A percentile compares a stretch with the other conserved stretches of the same genome.
These are phyloP conservation scores for Spergularia azorica DNA, from an alignment of 179 eudicot genomes.

Conservation along the genomic window DNA sequence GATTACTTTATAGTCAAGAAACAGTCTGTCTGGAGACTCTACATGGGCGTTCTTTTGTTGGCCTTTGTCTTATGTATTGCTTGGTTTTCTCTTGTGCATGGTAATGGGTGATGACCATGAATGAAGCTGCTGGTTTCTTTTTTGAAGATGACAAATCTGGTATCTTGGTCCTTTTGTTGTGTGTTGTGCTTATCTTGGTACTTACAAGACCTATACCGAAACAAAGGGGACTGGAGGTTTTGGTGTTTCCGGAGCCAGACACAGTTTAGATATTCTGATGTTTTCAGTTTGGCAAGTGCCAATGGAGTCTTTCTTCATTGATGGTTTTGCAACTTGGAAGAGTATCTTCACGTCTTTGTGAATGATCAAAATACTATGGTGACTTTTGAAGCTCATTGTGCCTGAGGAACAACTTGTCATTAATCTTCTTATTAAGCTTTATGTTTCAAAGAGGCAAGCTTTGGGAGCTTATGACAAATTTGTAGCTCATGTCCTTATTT, in stretches of 20 bases:
- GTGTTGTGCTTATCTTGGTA: neutral
- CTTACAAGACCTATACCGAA: neutral
- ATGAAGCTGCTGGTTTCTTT: slow-evolving; percentile 8
- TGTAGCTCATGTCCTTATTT: neutral
- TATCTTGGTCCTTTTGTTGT: neutral
- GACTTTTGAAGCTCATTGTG: slow-evolving; percentile 8
- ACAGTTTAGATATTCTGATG: slow-evolving; percentile 2
- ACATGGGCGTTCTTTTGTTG: neutral
- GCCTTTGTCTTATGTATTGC: neutral
- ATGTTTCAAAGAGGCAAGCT: neutral
- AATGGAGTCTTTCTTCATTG: neutral
- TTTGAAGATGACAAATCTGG: neutral
- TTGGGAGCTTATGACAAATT: neutral
- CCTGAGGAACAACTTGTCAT: neutral
- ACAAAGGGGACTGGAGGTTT: neutral
- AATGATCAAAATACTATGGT: neutral
- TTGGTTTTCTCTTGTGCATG: slow-evolving; percentile 5
- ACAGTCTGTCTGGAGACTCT: neutral
- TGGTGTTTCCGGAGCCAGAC: neutral
- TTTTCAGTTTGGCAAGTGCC: slow-evolving; percentile 6
- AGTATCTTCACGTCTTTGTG: slow-evolving; percentile 12
- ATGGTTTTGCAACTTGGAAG: neutral
- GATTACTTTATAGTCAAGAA: neutral
- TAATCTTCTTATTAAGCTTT: neutral
- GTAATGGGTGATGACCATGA: neutral